Base-by-base conservation (phyloP, 768 basidiomycete genomes). In the Pisolithus orientalis region DNA sequence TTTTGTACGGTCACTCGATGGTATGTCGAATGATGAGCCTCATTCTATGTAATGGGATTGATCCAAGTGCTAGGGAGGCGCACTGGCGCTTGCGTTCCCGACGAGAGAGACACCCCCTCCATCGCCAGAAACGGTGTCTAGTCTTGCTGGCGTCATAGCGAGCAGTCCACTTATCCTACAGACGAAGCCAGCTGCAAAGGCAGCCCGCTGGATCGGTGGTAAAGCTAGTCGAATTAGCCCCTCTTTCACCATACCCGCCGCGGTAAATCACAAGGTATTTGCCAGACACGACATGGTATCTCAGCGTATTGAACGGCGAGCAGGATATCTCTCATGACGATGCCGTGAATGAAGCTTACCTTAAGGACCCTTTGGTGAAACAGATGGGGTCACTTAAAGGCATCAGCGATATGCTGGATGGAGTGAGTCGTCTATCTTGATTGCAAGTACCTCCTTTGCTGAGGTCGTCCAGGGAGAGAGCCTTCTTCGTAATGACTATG, bases 1-100 rank as follows among this genome's bases (percentile, higher is more conserved):
- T 90, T 62, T 62, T 92, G 34, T 82, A 83, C 71, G 90, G 87
- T 1, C 87, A 88, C 63, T 90, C 87, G 1, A 88, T 89, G 87
- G 87, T 84, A 56, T 25, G 74, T 16, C 28, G 17, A 39, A 7
- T 2, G 21, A 21, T 21, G 8, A 32, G 3, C 46, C 6, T 47
- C 9, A 27, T 28, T 37, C 5, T 16, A 32, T 49, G 13, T 6
- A 39, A 4, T 47, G 59, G 27, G n/a, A 58, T n/a, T 39, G 51
- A 39, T 53, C 57, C 11, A 44, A 43, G 39, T 27, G 47, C 4
- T 53, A 89, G 87, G 86, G 89, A n/a, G 87, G 87, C 16, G 83
- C 68, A 5, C 71, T 85, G 53, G 80, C 70, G 1, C 72, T 88
- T 13, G 80, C 80, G 3, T 87, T 83, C 57, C 72, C 74, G 14